Base-by-base conservation (phyloP, 176 grass and related monocot species). In the Cenchrus americanus region DNA sequence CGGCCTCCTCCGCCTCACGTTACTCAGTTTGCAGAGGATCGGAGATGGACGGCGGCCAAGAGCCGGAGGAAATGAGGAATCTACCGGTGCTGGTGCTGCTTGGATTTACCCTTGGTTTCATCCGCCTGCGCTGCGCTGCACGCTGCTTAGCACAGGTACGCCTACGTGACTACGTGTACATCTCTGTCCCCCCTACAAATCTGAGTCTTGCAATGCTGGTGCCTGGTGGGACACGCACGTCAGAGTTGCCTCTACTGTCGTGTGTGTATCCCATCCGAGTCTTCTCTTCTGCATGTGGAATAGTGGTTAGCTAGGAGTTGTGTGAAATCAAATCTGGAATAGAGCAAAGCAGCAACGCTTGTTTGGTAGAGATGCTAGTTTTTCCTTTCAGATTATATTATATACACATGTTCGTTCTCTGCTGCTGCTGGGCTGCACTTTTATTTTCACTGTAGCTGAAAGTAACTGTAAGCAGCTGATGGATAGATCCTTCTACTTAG, bases 31-130 rank as follows among this genome's bases (percentile, higher is more conserved):
- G 43, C 83, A 77, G 88, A 78, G 78, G 83, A n/a, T n/a, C n/a
- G n/a, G n/a, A 69, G 27, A 69, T 69, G 65, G 64, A 81, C 50
- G 54, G 53, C 18, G 52, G 59, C 34, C 82, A 76, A 27, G 69
- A 76, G 21, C 42, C 6, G 62, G 73, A 78, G 73, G 88, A 82
- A 90, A 82, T 83, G 73, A 78, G 73, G 88, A 82, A 90, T 86
- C 88, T 66, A 71, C 51, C 66, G 63, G 79, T 44, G 72, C 83
- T 82, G 63, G 79, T 44, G 72, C 83, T 82, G 73, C 73, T 90
- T 86, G 83, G 83, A 82, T 86, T 86, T 82, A 77, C 66, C 66
- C 15, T 27, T 71, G 72, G 64, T 8, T 71, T 70, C 79, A n/a
- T 41, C 53, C 71, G 44, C 69, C 72, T 67, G 41, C 26, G 24